Evolutionary conservation across 257 asterid genomes (phyloP).

Genomic region (Avicennia marina): DNA sequence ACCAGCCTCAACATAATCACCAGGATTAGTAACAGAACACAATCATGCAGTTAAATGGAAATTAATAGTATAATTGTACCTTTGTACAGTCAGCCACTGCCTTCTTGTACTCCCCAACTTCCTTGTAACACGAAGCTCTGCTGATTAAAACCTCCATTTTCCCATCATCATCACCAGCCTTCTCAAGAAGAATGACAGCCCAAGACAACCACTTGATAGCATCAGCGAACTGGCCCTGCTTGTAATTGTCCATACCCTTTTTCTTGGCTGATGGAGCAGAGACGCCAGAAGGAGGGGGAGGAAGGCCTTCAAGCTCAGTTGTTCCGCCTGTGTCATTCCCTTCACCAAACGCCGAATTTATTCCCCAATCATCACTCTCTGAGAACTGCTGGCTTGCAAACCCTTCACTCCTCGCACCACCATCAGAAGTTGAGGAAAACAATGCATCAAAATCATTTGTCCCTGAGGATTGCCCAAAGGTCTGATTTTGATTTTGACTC

Average conservation of each 20-base stretch:
- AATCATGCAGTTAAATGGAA: too few species aligned
- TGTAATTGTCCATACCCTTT: constrained; percentile 37
- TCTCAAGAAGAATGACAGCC: constrained; percentile 61
- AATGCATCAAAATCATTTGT: constrained; percentile 46
- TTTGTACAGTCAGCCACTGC: constrained; percentile 98
- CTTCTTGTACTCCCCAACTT: constrained; percentile 98
- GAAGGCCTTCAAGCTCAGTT: constrained; percentile 91
- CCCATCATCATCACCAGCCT: constrained; percentile 44
- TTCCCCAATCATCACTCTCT: constrained; percentile 61
- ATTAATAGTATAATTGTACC: constrained; percentile 31
- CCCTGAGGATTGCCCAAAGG: constrained; percentile 33
- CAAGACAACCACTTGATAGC: constrained; percentile 81
- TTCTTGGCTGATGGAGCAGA: constrained; percentile 63
- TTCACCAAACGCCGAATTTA: constrained; percentile 39
- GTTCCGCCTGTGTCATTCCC: constrained; percentile 50
- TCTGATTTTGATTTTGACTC: constrained; percentile 35
- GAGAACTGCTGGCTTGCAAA: constrained; percentile 30
- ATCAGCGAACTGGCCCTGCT: constrained; percentile 92
- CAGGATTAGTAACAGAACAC: too few species aligned
- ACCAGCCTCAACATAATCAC: too few species aligned
- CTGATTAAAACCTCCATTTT: constrained; percentile 30
- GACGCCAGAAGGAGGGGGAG: constrained; percentile 85
- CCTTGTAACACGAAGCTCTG: constrained; percentile 93
- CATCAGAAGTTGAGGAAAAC: constrained; percentile 27
- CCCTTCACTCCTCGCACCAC: constrained; percentile 20